These are phyloP conservation scores for Pythium apleroticum DNA, from an alignment of 352 stramenopile genomes.

Conservation along the genomic window DNA sequence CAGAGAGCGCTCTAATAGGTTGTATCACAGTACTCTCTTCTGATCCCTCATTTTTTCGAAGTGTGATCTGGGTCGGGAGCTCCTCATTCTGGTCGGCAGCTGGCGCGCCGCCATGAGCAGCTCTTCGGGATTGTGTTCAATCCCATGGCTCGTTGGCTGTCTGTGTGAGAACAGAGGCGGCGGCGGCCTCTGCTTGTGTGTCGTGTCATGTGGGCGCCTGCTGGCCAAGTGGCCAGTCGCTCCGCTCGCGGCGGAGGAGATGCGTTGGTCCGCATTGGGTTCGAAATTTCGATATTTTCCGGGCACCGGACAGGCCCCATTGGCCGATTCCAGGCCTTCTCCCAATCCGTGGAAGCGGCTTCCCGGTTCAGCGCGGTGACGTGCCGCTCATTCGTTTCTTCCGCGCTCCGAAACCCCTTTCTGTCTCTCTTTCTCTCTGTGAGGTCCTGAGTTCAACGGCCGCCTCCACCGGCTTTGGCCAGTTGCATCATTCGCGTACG, in stretches of 20 bases:
- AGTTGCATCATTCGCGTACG: neutral
- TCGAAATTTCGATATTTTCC: conserved; percentile 9
- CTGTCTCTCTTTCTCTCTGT: neutral
- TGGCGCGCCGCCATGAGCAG: neutral
- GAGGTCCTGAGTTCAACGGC: neutral
- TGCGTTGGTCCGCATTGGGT: neutral
- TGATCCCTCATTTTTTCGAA: neutral
- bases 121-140: neutral
- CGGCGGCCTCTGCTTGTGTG: too few species aligned
- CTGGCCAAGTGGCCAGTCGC: neutral
- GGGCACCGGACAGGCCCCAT: neutral
- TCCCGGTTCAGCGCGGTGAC: neutral
- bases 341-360: neutral
- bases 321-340: neutral
- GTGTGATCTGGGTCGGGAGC: neutral
- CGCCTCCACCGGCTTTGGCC: neutral
- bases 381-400: neutral
- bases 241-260: neutral
- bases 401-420: neutral
- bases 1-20: neutral
- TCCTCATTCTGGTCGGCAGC: neutral
- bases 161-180: neutral
- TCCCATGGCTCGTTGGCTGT: neutral
- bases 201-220: too few species aligned
- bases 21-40: neutral